Percentiles rank a stretch among this genome's conserved stretches.
phyloP scores from a whole-genome alignment of 805 yeast species.

The Candida ortonii region DNA sequence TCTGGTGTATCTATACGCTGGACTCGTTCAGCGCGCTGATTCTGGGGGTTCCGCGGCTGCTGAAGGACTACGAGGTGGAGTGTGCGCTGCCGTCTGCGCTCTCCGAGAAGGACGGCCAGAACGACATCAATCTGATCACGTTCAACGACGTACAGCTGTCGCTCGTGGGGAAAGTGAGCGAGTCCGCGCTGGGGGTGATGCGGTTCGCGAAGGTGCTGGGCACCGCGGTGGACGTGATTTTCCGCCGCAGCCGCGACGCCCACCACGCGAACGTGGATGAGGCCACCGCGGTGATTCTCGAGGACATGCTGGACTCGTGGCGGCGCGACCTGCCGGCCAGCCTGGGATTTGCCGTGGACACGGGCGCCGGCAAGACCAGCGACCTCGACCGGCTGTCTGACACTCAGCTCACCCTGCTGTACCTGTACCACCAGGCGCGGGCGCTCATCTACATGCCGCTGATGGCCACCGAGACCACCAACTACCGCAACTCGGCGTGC shows the following conservation, averaged over 20 bases:
- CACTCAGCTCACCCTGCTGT: constrained; percentile 52
- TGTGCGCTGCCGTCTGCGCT: constrained; percentile 71
- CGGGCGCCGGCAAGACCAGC: constrained; percentile 43
- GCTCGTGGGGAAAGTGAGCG: constrained; percentile 68
- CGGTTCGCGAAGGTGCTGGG: constrained; percentile 73
- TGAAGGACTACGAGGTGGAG: constrained; percentile 79
- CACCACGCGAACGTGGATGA: constrained; percentile 30
- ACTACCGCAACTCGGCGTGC: constrained; percentile 48
- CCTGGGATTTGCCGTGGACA: constrained; percentile 58
- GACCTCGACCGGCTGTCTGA: constrained; percentile 35
- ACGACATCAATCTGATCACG: constrained; percentile 53
- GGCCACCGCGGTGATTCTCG: constrained; percentile 38
- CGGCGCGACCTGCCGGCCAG: constrained; percentile 61
- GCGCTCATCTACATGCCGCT: constrained; percentile 63
- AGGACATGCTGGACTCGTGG: constrained; percentile 78
- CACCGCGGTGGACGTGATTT: constrained; percentile 65
- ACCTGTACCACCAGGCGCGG: constrained; percentile 59
- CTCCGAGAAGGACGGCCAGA: constrained; percentile 33
- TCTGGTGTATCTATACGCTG: constrained; percentile 79
- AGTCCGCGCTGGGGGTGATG: constrained; percentile 61
- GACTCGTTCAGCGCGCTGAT: constrained; percentile 74
- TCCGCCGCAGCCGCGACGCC: constrained; percentile 46
- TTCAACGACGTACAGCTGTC: constrained; percentile 58
- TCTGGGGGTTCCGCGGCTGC: constrained; percentile 76
- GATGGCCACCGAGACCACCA: constrained; percentile 43